Percentiles rank a stretch among this genome's conserved stretches.
Evolutionary conservation across 768 basidiomycete species (phyloP).

Genomic region (Mycena epipterygia): DNA sequence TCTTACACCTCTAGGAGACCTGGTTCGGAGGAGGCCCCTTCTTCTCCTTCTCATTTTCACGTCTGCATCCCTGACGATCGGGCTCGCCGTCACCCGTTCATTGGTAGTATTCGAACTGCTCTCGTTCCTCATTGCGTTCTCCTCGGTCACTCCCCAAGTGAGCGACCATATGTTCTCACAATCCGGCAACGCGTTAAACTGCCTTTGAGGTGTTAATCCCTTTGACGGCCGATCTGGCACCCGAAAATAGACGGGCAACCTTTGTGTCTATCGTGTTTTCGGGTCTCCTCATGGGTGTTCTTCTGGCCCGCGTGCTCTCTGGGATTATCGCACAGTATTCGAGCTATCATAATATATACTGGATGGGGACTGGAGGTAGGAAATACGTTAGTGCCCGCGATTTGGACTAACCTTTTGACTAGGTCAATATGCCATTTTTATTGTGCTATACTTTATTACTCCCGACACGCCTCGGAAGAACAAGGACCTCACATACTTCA

Average conservation of each 20-base stretch:
- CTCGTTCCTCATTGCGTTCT: slow-evolving; percentile 64
- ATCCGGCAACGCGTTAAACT: not conserved
- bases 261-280: slow-evolving; percentile 69
- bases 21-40: slow-evolving; percentile 69
- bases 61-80: slow-evolving; percentile 63
- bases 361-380: slow-evolving; percentile 61
- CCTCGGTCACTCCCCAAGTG: slow-evolving; percentile 67
- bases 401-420: not conserved
- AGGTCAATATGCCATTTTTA: slow-evolving; percentile 59
- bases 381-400: not conserved
- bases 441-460: slow-evolving; percentile 60
- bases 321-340: slow-evolving; percentile 69
- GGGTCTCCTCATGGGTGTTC: slow-evolving; percentile 64
- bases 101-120: slow-evolving; percentile 63
- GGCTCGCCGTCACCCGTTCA: slow-evolving; percentile 59
- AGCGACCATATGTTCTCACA: slow-evolving; percentile 52
- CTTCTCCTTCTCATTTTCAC: slow-evolving; percentile 58
- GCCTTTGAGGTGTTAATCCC: slow-evolving; percentile 26
- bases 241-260: slow-evolving; percentile 55
- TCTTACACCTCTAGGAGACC: slow-evolving; percentile 73
- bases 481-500: slow-evolving; percentile 60
- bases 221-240: slow-evolving; percentile 73
- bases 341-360: slow-evolving; percentile 68
- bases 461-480: slow-evolving; percentile 75
- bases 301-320: slow-evolving; percentile 68